A percentile compares a stretch with the other conserved stretches of the same genome.
These are phyloP conservation scores for Gastrolobium bilobum DNA, from an alignment of 306 rosid species.

Conservation along the genomic window DNA sequence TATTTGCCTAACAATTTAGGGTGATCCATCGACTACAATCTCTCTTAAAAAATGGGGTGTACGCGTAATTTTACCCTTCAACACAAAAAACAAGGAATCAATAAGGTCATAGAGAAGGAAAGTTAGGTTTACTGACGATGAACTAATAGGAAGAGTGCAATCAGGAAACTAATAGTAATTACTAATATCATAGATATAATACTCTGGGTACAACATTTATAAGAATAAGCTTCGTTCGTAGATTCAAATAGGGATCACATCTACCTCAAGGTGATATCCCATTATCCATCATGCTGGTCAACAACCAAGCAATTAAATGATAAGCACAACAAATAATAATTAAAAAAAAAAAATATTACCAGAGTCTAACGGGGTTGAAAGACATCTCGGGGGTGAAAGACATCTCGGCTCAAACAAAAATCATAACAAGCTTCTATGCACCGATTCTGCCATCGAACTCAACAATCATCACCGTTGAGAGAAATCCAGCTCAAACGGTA, in stretches of 20 bases:
- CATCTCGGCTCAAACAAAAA: constrained; percentile 52
- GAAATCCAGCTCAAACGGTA: constrained; percentile 34
- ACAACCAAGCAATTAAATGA: constrained; percentile 47
- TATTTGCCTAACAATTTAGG: neutral
- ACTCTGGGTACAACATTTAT: constrained; percentile 43
- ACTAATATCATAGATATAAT: constrained; percentile 36
- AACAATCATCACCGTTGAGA: constrained; percentile 22
- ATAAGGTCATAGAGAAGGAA: neutral
- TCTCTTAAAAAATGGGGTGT: neutral
- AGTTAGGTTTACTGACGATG: neutral
- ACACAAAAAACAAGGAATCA: neutral
- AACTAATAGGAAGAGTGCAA: neutral
- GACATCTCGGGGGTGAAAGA: constrained; percentile 37
- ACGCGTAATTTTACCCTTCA: no score
- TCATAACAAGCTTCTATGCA: constrained; percentile 46
- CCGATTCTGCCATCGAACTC: constrained; percentile 40
- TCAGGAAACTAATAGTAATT: neutral
- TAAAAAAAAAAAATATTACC: constrained; percentile 42
- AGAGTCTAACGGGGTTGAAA: constrained; percentile 20
- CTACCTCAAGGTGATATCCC: constrained; percentile 36
- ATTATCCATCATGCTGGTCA: constrained; percentile 51
- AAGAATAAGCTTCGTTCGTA: constrained; percentile 23
- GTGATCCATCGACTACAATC: neutral
- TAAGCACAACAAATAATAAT: neutral
- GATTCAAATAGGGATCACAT: constrained; percentile 37